Base-by-base conservation (phyloP, 768 basidiomycete genomes). In the Mycena pura region DNA sequence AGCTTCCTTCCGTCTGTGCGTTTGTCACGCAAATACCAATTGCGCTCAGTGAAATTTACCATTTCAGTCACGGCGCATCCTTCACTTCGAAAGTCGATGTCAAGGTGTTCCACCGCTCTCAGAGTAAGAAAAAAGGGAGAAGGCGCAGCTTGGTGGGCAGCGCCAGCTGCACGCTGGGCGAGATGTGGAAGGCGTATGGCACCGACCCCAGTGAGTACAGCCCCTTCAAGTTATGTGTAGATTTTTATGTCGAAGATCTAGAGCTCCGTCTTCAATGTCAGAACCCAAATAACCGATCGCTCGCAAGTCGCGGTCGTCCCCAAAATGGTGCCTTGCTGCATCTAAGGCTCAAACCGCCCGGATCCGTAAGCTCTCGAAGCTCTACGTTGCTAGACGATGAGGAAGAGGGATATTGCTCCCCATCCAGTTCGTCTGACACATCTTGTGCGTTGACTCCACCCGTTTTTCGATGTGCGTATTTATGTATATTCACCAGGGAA, bases 61-160 rank as follows among this genome's bases (percentile, higher is more conserved):
- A n/a, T n/a, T n/a, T n/a, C 49, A 89, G 88, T 34, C 70, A 74
- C 21, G 76, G 82, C 14, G 78, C 72, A 0, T 69, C 77, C 21
- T 48, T 61, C 2, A 68, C 71, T 24, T 85, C 86, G 0, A 68
- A 67, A 21, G 63, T 90, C 32, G 82, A 84, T 14, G 77, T 91
- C 36, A 77, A 81, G 25, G 72, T 92, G 1, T 89, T 84, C 74
- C 79, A 87, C 52, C 80, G 78, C 19, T 80, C 89, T 0, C 78
- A 79, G 41, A 86, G 82, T 69, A 92, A 89, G 78, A 84, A 86
- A 72, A 89, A 86, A 70, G 71, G 75, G 24, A 86, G 84, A 67
- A 86, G 80, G 68, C 79, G 81, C 1, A 80, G 74, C 36, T 75
- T 89, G 4, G 82, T 91, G 0, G 90, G 85, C 0, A 80, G 75